phyloP scores from a whole-genome alignment of 805 yeast species.

The Komagataella mondaviorum region DNA sequence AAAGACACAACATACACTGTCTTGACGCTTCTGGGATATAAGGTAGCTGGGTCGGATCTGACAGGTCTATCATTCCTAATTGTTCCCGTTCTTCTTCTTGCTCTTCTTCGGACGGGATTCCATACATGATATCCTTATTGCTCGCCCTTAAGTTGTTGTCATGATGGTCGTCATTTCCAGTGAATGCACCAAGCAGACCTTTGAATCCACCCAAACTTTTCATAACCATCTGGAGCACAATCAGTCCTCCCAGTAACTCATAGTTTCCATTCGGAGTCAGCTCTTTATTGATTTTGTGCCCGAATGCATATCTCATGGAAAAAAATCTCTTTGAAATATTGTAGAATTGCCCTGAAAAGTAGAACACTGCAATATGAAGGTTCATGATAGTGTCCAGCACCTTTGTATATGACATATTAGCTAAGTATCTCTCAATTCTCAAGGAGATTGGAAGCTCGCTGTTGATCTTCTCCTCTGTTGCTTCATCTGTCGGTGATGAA shows the following conservation, averaged over 20 bases:
- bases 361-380: slow-evolving; percentile 69
- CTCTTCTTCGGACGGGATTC: slow-evolving; percentile 2
- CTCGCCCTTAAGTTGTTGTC: background rate
- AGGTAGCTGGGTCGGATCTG: slow-evolving; percentile 42
- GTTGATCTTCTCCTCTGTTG: slow-evolving; percentile 5
- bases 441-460: background rate
- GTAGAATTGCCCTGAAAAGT: slow-evolving; percentile 73
- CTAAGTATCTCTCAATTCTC: slow-evolving; percentile 6
- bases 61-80: slow-evolving; percentile 27
- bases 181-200: slow-evolving; percentile 5
- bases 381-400: slow-evolving; percentile 43
- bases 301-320: slow-evolving; percentile 70
- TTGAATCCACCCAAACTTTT: slow-evolving; percentile 23
- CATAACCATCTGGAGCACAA: slow-evolving; percentile 37
- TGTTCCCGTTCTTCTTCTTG: slow-evolving; percentile 7
- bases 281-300: slow-evolving; percentile 38
- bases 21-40: slow-evolving; percentile 63
- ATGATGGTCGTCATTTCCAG: slow-evolving; percentile 3
- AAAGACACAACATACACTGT: slow-evolving; percentile 74
- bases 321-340: slow-evolving; percentile 61
- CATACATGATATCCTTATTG: background rate
- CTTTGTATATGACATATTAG: slow-evolving; percentile 25
- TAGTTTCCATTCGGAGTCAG: slow-evolving; percentile 43
- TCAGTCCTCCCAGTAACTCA: slow-evolving; percentile 56
- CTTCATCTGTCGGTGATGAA: slow-evolving; percentile 7